A percentile compares a stretch with the other conserved stretches of the same genome.
Evolutionary conservation across 2,329 filamentous ascomycete genomes (phyloP).

Genomic region (Dryadomyces sulphureus): DNA sequence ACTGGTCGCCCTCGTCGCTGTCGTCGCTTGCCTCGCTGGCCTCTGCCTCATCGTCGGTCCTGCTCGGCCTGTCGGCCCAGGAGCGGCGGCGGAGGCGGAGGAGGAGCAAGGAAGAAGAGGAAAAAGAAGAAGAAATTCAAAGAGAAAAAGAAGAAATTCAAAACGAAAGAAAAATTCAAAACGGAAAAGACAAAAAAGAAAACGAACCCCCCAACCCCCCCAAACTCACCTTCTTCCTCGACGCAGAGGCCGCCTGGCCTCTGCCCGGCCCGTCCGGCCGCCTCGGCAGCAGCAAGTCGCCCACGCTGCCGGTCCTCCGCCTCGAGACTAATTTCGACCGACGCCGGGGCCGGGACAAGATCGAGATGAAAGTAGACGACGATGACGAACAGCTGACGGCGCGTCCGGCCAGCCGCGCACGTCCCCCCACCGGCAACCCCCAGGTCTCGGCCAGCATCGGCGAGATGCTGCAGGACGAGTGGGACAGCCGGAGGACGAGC

Average conservation of each 20-base stretch:
- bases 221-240: not conserved
- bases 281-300: not conserved
- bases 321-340: slow-evolving; percentile 27
- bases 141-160: not conserved
- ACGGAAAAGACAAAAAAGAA: not conserved
- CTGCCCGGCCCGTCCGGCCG: not conserved
- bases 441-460: slow-evolving; percentile 22
- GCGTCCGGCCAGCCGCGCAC: slow-evolving; percentile 17
- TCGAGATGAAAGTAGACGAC: slow-evolving; percentile 9
- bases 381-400: slow-evolving; percentile 23
- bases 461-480: slow-evolving; percentile 13
- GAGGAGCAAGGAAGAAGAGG: not conserved
- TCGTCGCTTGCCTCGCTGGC: not conserved
- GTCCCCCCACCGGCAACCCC: too few relatives aligned
- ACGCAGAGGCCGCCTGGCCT: not conserved
- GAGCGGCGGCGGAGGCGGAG: not conserved
- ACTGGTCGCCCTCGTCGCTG: not conserved
- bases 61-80: not conserved
- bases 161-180: too few relatives aligned
- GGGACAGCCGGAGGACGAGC: not conserved
- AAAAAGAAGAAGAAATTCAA: not conserved
- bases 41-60: not conserved
- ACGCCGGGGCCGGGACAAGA: not conserved
- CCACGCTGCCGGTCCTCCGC: slow-evolving; percentile 18
- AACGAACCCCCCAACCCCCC: not conserved